These are phyloP conservation scores for Camellia sinensis DNA, from an alignment of 148 eudicot genomes.

Conservation along the genomic window DNA sequence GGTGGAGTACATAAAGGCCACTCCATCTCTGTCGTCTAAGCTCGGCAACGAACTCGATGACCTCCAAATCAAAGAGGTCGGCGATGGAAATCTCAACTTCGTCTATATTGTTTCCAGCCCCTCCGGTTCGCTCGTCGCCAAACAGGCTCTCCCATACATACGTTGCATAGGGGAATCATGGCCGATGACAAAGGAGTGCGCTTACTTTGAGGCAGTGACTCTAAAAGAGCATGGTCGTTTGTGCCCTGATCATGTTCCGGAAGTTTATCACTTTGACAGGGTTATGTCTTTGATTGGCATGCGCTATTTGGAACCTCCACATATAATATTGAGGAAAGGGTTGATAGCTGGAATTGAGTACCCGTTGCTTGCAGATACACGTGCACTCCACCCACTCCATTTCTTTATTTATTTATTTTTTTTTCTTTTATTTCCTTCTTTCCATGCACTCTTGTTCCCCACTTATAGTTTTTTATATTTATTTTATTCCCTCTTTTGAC, in stretches of 20 bases:
- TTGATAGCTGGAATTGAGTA: conserved; percentile 88
- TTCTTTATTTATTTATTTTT: no score
- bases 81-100: conserved; percentile 95
- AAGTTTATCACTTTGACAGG: conserved; percentile 91
- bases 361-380: conserved; percentile 84
- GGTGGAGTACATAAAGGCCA: conserved; percentile 67
- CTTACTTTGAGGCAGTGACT: conserved; percentile 78
- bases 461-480: no score
- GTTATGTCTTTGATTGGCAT: conserved; percentile 88
- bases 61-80: conserved; percentile 73
- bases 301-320: conserved; percentile 97
- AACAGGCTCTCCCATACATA: conserved; percentile 96
- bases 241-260: conserved; percentile 89
- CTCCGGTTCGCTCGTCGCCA: conserved; percentile 64
- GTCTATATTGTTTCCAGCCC: conserved; percentile 62
- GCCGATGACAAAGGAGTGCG: conserved; percentile 93
- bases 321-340: conserved; percentile 88
- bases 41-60: conserved; percentile 49
- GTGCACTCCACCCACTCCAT: no score
- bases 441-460: no score
- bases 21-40: conserved; percentile 56
- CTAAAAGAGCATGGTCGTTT: conserved; percentile 67
- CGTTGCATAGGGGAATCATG: conserved; percentile 96
- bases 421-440: no score
- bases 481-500: no score